Base-by-base conservation (phyloP, 2,329 filamentous ascomycete species). In the Alternaria atra region DNA sequence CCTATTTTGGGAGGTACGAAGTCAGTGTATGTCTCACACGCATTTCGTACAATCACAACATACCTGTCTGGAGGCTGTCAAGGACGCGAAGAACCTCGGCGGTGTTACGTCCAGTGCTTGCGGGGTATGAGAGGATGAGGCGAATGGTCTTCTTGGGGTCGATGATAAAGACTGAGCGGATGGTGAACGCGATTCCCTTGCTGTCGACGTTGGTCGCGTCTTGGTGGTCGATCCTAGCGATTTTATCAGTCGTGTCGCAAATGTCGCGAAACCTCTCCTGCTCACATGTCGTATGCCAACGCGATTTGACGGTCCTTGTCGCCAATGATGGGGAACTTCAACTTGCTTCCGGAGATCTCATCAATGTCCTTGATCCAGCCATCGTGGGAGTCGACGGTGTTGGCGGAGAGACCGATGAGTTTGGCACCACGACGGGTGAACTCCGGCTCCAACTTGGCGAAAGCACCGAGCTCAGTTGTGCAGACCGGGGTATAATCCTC, bases 121-220 rank as follows among this genome's bases (percentile, higher is more conserved):
- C 87, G 27, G 86, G 86, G 82, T 89, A 89, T 64, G 84, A 84
- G 61, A 89, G 80, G 72, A 88, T 89, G 57, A 85, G 82, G 67
- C 86, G 85, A 74, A 89, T 88, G 63, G 83, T 87, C 83, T 88
- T 88, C 80, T 85, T 86, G 58, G 86, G 87, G 80, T 89, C 86
- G 77, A 89, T 87, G 77, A 88, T 80, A 80, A 89, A 89, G 73
- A 89, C 86, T 56, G 84, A 87, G 75, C 87, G 86, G 79, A 89
- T 89, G 73, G 86, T 89, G 78, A 89, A 88, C 51, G 87, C 86
- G 61, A 83, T 80, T 74, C 83, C 83, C 80, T 84, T 85, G 64
- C 73, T 73, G 70, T 87, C 84, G 66, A 89, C 83, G 75, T 87
- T 87, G 78, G 86, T 87, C 61, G 85, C 82, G 67, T 84, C 83